Evolutionary conservation across 2,329 filamentous ascomycete species (phyloP), one percentile per base, ranked within the genome.

Genomic region (Monosporascus sp.): DNA sequence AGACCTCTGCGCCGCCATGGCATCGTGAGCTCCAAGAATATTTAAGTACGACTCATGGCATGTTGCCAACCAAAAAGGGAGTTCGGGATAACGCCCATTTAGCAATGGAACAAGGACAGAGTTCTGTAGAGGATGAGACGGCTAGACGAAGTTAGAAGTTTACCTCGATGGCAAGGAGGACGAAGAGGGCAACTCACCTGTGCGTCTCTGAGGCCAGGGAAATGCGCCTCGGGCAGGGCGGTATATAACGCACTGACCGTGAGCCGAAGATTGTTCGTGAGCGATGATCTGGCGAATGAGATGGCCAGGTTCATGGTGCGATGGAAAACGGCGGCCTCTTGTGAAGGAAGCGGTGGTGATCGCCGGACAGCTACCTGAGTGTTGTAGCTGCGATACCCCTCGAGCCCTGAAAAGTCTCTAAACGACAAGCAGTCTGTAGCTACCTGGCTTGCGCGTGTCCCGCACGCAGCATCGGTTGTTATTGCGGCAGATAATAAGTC

Each of bases 121-220:
- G 59, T 87, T 87, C 56, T 82, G 78, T 18, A 86, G 67, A 14
- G 83, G 77, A 58, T 87, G 81, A 8, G 86, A 65, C 3, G 83
- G 78, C 73, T 85, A 70, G 37, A 15, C 11, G 84, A 63, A 3
- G 78, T 76, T 73, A 83, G 71, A 49, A 54, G 44, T 53, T 66
- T 46, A 55, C 58, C 50, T 57, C 51, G 5, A 57, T 46, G 35
- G 17, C 28, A 22, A 48, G 2, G 18, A 50, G 61, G 57, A 55
- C 37, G 44, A 60, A 62, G 65, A 58, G 54, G 62, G 61, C 24
- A 54, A 70, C 75, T 70, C 60, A 78, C 76, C 70, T 79, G 73
- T 58, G 74, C 70, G 54, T 70, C 67, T 56, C 63, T 64, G 54
- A 76, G 68, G 53, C 61, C 63, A 22, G 58, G 49, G 3, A 60